phyloP scores from a whole-genome alignment of 169 alveolate species.

The Plasmodium ovale region DNA sequence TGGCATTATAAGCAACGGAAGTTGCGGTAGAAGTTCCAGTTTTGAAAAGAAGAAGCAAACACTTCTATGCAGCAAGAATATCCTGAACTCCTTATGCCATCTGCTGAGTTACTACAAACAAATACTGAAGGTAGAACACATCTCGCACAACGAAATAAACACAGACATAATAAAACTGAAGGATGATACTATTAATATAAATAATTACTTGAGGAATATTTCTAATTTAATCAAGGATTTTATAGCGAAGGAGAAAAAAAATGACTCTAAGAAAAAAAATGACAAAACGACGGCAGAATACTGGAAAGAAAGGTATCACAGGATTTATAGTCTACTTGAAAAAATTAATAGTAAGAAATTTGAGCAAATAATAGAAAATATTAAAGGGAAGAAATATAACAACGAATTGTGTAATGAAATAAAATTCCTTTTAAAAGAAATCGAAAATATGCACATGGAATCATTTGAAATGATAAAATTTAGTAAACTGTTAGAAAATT shows the following conservation, averaged over 20 bases:
- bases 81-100: constrained; percentile 38
- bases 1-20: neutral
- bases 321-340: constrained; percentile 46
- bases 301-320: constrained; percentile 61
- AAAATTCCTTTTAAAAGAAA: constrained; percentile 32
- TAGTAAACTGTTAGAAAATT: constrained; percentile 53
- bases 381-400: constrained; percentile 44
- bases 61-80: constrained; percentile 15
- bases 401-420: constrained; percentile 66
- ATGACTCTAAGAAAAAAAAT: constrained; percentile 38
- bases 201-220: constrained; percentile 50
- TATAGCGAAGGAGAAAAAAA: constrained; percentile 50
- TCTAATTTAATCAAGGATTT: constrained; percentile 42
- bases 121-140: constrained; percentile 62
- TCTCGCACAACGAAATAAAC: constrained; percentile 32
- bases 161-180: constrained; percentile 64
- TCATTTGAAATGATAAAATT: constrained; percentile 76
- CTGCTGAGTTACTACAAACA: constrained; percentile 59
- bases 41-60: neutral
- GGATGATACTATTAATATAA: constrained; percentile 34
- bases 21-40: neutral
- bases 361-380: constrained; percentile 59
- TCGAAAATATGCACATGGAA: constrained; percentile 70
- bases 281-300: constrained; percentile 61
- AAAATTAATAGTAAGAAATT: constrained; percentile 70